Evolutionary conservation across 805 yeast genomes (phyloP).

Genomic region (Schwanniomyces polymorphus): DNA sequence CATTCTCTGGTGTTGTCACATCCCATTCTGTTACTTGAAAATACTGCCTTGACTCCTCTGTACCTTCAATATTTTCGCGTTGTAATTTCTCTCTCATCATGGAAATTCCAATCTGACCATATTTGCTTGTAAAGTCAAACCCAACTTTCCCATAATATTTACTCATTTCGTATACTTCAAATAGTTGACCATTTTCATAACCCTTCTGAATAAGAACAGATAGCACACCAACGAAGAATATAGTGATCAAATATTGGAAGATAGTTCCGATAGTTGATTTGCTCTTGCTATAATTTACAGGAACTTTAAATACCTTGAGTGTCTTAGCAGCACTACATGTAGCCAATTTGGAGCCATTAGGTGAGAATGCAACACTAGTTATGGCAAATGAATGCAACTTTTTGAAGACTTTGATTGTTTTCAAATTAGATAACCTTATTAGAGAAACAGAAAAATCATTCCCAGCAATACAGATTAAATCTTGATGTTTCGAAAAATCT

Average conservation of each 20-base stretch:
- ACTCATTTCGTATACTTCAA: constrained; percentile 18
- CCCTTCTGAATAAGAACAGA: constrained; percentile 35
- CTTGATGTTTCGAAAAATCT: constrained; percentile 42
- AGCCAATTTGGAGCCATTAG: constrained; percentile 65
- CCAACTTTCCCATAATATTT: constrained; percentile 12
- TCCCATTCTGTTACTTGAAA: constrained; percentile 24
- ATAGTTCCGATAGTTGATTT: constrained; percentile 36
- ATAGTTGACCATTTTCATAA: constrained; percentile 35
- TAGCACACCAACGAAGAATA: constrained; percentile 28
- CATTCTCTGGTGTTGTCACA: constrained; percentile 3
- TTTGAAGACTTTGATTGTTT: constrained; percentile 48
- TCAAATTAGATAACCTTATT: constrained; percentile 52
- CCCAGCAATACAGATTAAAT: constrained; percentile 56
- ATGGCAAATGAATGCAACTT: constrained; percentile 78
- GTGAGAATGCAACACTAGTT: constrained; percentile 69
- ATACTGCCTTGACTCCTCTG: constrained; percentile 17
- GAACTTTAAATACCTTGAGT: constrained; percentile 61
- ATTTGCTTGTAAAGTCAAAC: constrained; percentile 16
- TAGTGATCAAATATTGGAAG: constrained; percentile 33
- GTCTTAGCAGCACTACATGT: constrained; percentile 78
- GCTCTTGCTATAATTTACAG: constrained; percentile 46
- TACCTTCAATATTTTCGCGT: constrained; percentile 21
- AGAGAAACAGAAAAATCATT: constrained; percentile 67
- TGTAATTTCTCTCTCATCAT: constrained; percentile 28
- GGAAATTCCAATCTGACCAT: constrained; percentile 17